A percentile compares a stretch with the other conserved stretches of the same genome.
Conservation (phyloP, 1,284 basidiomycete genomes). For the Gyrodon tennesseensis region DNA sequence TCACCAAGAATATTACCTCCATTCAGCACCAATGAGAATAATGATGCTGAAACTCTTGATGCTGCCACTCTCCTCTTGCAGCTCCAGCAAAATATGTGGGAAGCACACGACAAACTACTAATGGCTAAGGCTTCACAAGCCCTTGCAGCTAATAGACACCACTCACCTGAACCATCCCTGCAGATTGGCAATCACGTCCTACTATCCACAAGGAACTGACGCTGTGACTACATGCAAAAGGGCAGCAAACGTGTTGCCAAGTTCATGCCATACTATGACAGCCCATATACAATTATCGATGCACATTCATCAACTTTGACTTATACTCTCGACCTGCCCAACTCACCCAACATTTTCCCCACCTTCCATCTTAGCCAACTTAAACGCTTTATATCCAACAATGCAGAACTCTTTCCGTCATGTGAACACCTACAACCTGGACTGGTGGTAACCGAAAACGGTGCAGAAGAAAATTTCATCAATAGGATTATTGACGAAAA, state of each 20-base stretch:
- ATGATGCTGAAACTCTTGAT: too few relatives aligned
- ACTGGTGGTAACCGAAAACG: accelerated
- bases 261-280: background rate
- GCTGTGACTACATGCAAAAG: background rate
- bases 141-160: too few relatives aligned
- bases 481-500: background rate
- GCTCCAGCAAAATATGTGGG: too few relatives aligned
- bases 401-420: background rate
- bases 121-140: too few relatives aligned
- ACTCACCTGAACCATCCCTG: too few relatives aligned
- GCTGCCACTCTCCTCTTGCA: too few relatives aligned
- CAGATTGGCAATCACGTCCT: too few relatives aligned
- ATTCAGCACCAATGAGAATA: too few relatives aligned
- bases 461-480: background rate
- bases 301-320: accelerated
- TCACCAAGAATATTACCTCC: background rate
- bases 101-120: too few relatives aligned
- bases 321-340: background rate
- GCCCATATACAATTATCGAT: background rate
- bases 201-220: too few relatives aligned
- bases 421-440: background rate
- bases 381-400: background rate
- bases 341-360: background rate
- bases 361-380: background rate
- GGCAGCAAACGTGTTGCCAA: accelerated